A percentile compares a stretch with the other conserved stretches of the same genome.
These are phyloP conservation scores for Takashimella tepidaria DNA, from an alignment of 1,284 basidiomycete species.

Conservation along the genomic window DNA sequence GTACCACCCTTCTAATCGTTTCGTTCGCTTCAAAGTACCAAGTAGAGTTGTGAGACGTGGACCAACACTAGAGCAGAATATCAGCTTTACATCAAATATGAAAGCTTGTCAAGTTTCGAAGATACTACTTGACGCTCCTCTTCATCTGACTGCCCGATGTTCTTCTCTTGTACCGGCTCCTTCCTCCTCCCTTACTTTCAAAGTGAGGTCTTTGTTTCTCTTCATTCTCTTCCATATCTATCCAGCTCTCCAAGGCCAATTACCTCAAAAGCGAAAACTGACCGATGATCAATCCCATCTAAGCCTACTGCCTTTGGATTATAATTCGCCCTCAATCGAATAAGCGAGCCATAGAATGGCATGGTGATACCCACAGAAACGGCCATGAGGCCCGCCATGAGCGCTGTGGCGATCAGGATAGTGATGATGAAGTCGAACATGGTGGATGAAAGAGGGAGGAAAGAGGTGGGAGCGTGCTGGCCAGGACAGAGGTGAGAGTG, in stretches of 20 bases:
- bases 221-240: not conserved
- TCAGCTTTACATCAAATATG: too few relatives aligned
- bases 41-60: slow-evolving; percentile 43
- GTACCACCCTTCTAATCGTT: slow-evolving; percentile 70
- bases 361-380: slow-evolving; percentile 41
- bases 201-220: not conserved
- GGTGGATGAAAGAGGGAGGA: not conserved
- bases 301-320: slow-evolving; percentile 63
- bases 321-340: slow-evolving; percentile 49
- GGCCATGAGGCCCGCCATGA: slow-evolving; percentile 42
- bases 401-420: slow-evolving; percentile 33
- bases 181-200: slow-evolving; percentile 64
- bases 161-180: slow-evolving; percentile 49
- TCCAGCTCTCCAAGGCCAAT: not conserved
- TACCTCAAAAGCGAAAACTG: slow-evolving; percentile 4
- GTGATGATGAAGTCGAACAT: slow-evolving; percentile 27
- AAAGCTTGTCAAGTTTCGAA: too few relatives aligned
- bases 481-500: not conserved
- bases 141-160: not conserved
- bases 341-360: slow-evolving; percentile 46
- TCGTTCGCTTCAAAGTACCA: slow-evolving; percentile 65
- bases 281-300: slow-evolving; percentile 51
- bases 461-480: too few relatives aligned
- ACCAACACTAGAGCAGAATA: too few relatives aligned
- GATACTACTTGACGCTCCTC: too few relatives aligned